Evolutionary conservation across 306 rosid genomes (phyloP).

Genomic region (Citrullus amarus): DNA sequence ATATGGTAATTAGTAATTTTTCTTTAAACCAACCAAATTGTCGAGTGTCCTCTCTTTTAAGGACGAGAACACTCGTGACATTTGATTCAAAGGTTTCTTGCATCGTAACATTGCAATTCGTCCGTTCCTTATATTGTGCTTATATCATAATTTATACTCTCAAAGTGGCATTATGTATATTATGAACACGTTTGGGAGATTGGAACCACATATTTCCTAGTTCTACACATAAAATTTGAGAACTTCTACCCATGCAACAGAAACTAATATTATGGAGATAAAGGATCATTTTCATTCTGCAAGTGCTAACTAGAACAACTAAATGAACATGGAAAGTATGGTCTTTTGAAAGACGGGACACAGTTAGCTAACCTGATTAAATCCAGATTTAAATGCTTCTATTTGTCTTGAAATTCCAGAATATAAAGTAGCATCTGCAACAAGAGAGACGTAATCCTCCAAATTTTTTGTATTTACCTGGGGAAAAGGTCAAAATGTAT

Average conservation of each 20-base stretch:
- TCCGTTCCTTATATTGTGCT: background rate
- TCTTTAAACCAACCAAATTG: background rate
- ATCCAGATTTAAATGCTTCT: constrained; percentile 87
- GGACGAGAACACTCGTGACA: background rate
- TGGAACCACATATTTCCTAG: background rate
- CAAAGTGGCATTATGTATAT: background rate
- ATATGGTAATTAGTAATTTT: background rate
- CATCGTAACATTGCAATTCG: background rate
- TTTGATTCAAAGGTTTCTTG: background rate
- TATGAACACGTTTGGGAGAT: background rate
- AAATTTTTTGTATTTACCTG: constrained; percentile 69
- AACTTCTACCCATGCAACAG: background rate
- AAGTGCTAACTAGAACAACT: background rate
- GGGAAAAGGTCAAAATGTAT: constrained; percentile 10
- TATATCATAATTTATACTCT: background rate
- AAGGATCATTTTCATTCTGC: background rate
- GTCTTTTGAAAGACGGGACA: background rate
- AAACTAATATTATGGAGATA: background rate
- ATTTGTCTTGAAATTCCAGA: constrained; percentile 81
- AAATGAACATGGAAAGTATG: background rate
- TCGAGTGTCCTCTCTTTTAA: background rate
- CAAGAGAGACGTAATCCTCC: constrained; percentile 61
- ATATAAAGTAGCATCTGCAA: constrained; percentile 61
- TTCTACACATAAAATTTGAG: background rate
- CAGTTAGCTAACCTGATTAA: constrained; percentile 53